Percentiles rank a stretch among this genome's conserved stretches.
Evolutionary conservation across 73 alveolate genomes (phyloP).

Genomic region (Paramecium tetraurelia): DNA sequence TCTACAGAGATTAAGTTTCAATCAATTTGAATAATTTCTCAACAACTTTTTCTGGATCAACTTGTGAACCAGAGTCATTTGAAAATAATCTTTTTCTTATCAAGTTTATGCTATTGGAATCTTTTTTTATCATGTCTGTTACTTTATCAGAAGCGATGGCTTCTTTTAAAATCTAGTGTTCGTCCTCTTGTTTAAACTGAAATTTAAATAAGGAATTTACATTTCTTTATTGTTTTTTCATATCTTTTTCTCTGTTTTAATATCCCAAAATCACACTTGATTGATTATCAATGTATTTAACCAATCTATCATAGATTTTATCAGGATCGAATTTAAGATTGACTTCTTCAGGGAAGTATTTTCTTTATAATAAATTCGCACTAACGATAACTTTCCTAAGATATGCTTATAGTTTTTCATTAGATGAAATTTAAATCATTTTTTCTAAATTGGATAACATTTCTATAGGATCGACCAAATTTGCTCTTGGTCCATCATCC

Average conservation of each 20-base stretch:
- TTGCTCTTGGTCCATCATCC: constrained; percentile 45
- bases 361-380: constrained; percentile 17
- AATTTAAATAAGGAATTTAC: not conserved
- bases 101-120: not conserved
- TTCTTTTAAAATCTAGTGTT: not conserved
- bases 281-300: not conserved
- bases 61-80: not conserved
- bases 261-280: not conserved
- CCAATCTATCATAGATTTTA: constrained; percentile 5
- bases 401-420: constrained; percentile 27
- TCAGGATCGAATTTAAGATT: not conserved
- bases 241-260: not conserved
- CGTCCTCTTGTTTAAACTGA: not conserved
- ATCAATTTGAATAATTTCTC: not conserved
- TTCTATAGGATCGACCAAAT: constrained; percentile 11
- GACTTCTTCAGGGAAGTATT: constrained; percentile 3
- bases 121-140: not conserved
- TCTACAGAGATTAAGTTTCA: not conserved
- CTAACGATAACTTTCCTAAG: constrained; percentile 20
- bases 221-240: not conserved
- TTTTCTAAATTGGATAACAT: not conserved
- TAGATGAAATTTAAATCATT: constrained; percentile 31
- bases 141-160: not conserved
- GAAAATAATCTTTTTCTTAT: not conserved
- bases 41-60: not conserved